Evolutionary conservation across 345 rosid genomes (phyloP).

Genomic region (Acer negundo): DNA sequence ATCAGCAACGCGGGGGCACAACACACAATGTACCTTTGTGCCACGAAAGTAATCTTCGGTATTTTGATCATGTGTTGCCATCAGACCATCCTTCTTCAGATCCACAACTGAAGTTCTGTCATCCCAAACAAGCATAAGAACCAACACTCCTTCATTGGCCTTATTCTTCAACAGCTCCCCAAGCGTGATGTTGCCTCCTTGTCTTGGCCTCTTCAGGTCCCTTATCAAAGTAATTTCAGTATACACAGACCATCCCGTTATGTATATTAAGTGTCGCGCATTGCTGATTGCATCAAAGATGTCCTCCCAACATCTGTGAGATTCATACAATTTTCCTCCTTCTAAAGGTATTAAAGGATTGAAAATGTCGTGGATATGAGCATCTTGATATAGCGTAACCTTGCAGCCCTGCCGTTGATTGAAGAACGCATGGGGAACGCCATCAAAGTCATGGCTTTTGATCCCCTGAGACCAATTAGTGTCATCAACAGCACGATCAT

Average conservation of each 20-base stretch:
- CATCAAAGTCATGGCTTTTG: conserved; percentile 24
- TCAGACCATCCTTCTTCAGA: conserved; percentile 58
- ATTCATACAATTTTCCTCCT: conserved; percentile 30
- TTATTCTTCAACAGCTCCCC: conserved; percentile 65
- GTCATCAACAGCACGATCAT: conserved; percentile 32
- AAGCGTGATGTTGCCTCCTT: conserved; percentile 36
- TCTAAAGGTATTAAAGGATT: conserved; percentile 19
- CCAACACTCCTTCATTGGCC: conserved; percentile 61
- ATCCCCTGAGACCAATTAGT: conserved; percentile 69
- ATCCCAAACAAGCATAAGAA: conserved; percentile 83
- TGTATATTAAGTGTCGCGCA: conserved; percentile 66
- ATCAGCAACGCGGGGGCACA: conserved; percentile 69
- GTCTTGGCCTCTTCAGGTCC: conserved; percentile 41
- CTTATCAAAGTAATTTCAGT: conserved; percentile 56
- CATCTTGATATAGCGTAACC: conserved; percentile 84
- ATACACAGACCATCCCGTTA: conserved; percentile 82
- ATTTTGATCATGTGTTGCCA: conserved; percentile 79
- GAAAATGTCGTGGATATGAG: conserved; percentile 50
- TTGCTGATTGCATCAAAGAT: conserved; percentile 61
- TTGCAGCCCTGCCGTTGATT: conserved; percentile 58
- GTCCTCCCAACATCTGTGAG: conserved; percentile 79
- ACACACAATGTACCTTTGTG: conserved; percentile 59
- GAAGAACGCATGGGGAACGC: conserved; percentile 64
- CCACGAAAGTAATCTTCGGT: conserved; percentile 50
- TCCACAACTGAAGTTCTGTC: conserved; percentile 59